A percentile compares a stretch with the other conserved stretches of the same genome.
Conservation (phyloP, 2,329 filamentous ascomycete species). For the Xenoacremonium recifei region DNA sequence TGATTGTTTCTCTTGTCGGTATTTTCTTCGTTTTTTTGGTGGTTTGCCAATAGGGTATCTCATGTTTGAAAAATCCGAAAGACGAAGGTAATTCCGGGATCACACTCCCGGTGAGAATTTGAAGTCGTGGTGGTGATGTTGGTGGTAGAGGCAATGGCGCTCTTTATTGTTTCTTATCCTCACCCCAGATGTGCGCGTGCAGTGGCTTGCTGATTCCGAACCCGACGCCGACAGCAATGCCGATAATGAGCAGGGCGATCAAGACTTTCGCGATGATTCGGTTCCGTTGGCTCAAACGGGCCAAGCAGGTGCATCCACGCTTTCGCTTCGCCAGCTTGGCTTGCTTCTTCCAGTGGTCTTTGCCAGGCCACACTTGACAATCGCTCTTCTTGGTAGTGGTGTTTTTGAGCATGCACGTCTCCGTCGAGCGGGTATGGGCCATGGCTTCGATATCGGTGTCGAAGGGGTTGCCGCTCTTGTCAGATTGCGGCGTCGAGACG, state of each 20-base stretch:
- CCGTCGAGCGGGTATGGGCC: slow-evolving; percentile 31
- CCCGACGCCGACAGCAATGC: slow-evolving; percentile 54
- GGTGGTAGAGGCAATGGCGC: not conserved
- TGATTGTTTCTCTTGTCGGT: slow-evolving; percentile 7
- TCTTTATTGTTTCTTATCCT: slow-evolving; percentile 21
- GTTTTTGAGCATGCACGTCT: slow-evolving; percentile 31
- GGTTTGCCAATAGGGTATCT: slow-evolving; percentile 18
- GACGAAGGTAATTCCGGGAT: slow-evolving; percentile 2
- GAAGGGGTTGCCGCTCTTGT: slow-evolving; percentile 48
- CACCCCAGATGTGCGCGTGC: slow-evolving; percentile 57
- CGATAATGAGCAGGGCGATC: slow-evolving; percentile 51
- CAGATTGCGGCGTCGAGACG: slow-evolving; percentile 44
- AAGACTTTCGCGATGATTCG: slow-evolving; percentile 54
- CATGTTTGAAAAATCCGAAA: slow-evolving; percentile 13
- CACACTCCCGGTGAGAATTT: not conserved
- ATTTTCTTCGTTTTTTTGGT: not conserved
- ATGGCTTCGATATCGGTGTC: slow-evolving; percentile 58
- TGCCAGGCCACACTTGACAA: slow-evolving; percentile 58
- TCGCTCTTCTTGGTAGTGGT: slow-evolving; percentile 40
- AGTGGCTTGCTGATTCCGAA: slow-evolving; percentile 61
- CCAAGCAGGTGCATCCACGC: slow-evolving; percentile 52
- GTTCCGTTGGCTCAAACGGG: slow-evolving; percentile 52
- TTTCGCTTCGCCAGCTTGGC: slow-evolving; percentile 55
- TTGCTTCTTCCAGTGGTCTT: slow-evolving; percentile 59
- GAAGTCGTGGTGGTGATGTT: not conserved